Conservation (phyloP, 495 filamentous ascomycete genomes). For the Penicillium fimorum region DNA sequence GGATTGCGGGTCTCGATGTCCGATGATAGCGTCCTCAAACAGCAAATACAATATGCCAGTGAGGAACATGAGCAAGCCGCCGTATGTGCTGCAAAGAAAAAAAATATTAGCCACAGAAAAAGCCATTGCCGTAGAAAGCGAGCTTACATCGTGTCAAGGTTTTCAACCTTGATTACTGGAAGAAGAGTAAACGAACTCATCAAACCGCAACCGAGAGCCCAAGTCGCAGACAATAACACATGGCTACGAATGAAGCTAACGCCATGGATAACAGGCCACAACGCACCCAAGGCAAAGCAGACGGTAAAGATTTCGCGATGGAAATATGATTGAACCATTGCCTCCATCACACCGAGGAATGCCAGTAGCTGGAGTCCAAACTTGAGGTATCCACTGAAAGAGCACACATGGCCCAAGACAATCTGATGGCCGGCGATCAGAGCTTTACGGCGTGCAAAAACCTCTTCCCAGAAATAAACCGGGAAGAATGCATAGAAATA, state of each 20-base stretch:
- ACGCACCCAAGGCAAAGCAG: slow-evolving; percentile 69
- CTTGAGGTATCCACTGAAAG: slow-evolving; percentile 52
- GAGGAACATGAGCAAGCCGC: slow-evolving; percentile 74
- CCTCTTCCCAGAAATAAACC: slow-evolving; percentile 94
- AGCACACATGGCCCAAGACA: slow-evolving; percentile 65
- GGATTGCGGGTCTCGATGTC: slow-evolving; percentile 18
- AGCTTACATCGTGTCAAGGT: slow-evolving; percentile 72
- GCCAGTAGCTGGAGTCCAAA: slow-evolving; percentile 56
- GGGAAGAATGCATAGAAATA: slow-evolving; percentile 94
- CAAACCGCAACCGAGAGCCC: slow-evolving; percentile 70
- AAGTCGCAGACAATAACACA: slow-evolving; percentile 60
- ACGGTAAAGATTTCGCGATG: slow-evolving; percentile 81
- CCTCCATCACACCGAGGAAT: slow-evolving; percentile 75
- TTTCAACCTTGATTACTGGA: slow-evolving; percentile 80
- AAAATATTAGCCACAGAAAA: background rate
- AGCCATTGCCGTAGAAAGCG: background rate
- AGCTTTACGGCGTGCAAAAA: slow-evolving; percentile 74
- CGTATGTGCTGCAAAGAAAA: slow-evolving; percentile 58
- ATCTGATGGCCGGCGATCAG: slow-evolving; percentile 64
- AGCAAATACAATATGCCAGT: slow-evolving; percentile 78
- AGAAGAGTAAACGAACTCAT: slow-evolving; percentile 94
- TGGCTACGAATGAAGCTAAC: slow-evolving; percentile 66
- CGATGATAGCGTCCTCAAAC: slow-evolving; percentile 70
- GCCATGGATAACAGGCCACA: slow-evolving; percentile 80
- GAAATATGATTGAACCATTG: slow-evolving; percentile 87